phyloP scores from a whole-genome alignment of 768 basidiomycete genomes.

The Tubosaeta sp. region DNA sequence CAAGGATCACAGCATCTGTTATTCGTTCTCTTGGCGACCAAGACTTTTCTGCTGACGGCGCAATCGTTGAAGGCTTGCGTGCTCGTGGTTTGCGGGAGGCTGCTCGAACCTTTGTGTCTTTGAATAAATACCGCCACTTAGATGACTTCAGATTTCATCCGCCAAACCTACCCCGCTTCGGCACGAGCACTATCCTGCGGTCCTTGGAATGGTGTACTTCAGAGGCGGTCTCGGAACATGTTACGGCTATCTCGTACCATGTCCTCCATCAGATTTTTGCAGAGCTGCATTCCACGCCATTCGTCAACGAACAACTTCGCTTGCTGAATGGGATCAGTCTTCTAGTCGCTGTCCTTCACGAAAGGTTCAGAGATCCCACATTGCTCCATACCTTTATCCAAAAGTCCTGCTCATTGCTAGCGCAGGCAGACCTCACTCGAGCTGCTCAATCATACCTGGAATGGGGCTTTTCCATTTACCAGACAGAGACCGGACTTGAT shows the following conservation, averaged over 20 bases:
- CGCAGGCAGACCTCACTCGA: conserved; percentile 61
- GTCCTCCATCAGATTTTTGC: conserved; percentile 71
- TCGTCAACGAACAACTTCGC: conserved; percentile 83
- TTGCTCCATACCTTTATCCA: conserved; percentile 68
- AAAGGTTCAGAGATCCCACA: conserved; percentile 51
- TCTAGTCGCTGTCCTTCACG: conserved; percentile 60
- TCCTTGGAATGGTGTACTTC: conserved; percentile 59
- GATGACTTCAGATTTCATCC: conserved; percentile 50
- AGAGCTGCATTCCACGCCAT: conserved; percentile 56
- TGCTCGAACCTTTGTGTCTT: conserved; percentile 41
- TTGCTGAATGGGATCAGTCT: conserved; percentile 68
- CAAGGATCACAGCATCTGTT: conserved; percentile 54
- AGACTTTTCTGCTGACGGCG: conserved; percentile 50
- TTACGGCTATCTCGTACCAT: conserved; percentile 68
- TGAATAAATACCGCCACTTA: conserved; percentile 49
- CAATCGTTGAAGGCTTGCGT: conserved; percentile 46
- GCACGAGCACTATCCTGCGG: conserved; percentile 44
- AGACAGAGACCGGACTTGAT: conserved; percentile 38
- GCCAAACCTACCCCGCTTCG: conserved; percentile 64
- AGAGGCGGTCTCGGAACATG: conserved; percentile 38
- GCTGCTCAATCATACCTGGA: conserved; percentile 73
- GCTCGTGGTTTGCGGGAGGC: conserved; percentile 32
- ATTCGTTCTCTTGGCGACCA: conserved; percentile 66
- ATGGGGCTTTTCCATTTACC: conserved; percentile 65
- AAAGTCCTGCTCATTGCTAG: conserved; percentile 60